Evolutionary conservation across 352 stramenopile genomes (phyloP).

Genomic region (Blastocystis sp.): DNA sequence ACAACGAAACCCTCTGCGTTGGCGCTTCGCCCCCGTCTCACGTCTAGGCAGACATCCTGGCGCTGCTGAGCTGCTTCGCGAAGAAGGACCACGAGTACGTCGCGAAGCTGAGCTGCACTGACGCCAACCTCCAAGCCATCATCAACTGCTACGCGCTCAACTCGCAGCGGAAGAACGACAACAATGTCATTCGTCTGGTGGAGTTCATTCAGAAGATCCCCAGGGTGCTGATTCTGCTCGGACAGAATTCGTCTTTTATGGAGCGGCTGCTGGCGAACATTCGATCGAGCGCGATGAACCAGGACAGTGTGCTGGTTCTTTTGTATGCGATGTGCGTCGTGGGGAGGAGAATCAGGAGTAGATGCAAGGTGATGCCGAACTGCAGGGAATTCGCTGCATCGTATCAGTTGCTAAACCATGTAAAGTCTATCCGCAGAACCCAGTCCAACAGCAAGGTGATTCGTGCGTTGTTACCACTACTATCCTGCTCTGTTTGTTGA

Average conservation of each 20-base stretch:
- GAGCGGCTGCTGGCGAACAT: neutral
- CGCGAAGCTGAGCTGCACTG: neutral
- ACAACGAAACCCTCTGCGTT: neutral
- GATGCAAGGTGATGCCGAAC: slow-evolving; percentile 8
- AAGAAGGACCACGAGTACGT: slow-evolving; percentile 18
- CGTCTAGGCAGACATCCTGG: slow-evolving; percentile 30
- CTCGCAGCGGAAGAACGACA: slow-evolving; percentile 39
- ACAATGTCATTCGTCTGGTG: slow-evolving; percentile 16
- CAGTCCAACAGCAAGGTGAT: neutral
- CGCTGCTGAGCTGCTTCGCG: neutral
- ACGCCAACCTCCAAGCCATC: neutral
- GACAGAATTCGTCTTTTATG: neutral
- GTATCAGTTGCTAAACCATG: neutral
- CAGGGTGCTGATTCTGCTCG: neutral
- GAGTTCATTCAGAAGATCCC: slow-evolving; percentile 39
- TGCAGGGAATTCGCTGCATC: neutral
- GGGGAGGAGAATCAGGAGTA: neutral
- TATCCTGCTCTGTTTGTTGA: neutral
- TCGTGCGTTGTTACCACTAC: neutral
- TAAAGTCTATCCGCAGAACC: neutral
- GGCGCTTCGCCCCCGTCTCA: neutral
- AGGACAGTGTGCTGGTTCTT: neutral
- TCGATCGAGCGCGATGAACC: neutral
- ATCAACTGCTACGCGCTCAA: neutral
- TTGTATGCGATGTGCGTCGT: slow-evolving; percentile 8